phyloP scores from a whole-genome alignment of 2,329 filamentous ascomycete genomes.

The Blastomyces gilchristii region DNA sequence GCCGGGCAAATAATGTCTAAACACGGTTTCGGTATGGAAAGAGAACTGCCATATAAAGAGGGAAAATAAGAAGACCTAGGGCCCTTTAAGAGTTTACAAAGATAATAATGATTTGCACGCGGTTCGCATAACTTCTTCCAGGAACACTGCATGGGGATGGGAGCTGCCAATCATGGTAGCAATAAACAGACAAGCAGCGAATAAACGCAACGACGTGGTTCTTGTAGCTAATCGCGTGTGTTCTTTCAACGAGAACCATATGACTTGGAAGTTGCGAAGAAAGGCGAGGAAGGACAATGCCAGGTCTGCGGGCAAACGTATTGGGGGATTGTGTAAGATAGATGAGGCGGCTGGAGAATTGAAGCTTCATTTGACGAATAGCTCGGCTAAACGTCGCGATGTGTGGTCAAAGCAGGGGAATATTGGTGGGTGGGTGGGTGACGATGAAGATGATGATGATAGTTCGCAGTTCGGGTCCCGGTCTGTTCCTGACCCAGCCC shows the following conservation, averaged over 20 bases:
- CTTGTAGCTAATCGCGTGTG: background rate
- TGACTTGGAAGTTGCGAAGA: background rate
- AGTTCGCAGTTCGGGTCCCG: background rate
- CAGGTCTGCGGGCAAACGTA: background rate
- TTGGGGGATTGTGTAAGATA: background rate
- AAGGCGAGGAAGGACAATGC: background rate
- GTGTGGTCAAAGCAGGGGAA: background rate
- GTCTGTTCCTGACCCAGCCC: background rate
- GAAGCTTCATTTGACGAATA: background rate
- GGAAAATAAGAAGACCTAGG: background rate
- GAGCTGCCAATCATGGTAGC: background rate
- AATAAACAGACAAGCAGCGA: background rate
- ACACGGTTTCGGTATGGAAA: background rate
- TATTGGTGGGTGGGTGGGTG: background rate
- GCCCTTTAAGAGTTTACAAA: background rate
- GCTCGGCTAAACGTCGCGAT: background rate
- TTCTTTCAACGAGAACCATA: background rate
- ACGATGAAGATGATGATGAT: background rate
- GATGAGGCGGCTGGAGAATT: background rate
- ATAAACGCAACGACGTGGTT: background rate
- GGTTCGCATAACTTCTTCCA: background rate
- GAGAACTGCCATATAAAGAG: background rate
- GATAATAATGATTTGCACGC: background rate
- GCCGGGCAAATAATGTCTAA: background rate
- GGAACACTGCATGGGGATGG: background rate